phyloP scores from a whole-genome alignment of 2,329 filamentous ascomycete species.

The Trichoderma sp. region DNA sequence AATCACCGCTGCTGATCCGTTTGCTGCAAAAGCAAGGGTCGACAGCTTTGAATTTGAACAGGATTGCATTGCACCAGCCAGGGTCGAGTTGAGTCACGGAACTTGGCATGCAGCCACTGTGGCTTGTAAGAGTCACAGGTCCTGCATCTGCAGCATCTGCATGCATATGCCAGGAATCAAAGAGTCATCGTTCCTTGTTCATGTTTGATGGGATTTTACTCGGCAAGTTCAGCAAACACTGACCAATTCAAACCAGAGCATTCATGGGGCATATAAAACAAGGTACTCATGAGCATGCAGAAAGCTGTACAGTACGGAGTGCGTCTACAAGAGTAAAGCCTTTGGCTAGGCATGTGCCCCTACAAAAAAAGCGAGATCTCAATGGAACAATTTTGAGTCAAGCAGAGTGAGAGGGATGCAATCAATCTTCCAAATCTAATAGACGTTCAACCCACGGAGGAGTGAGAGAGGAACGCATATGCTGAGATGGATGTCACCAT shows the following conservation, averaged over 20 bases:
- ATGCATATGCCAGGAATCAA: not conserved
- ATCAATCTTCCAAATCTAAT: slow-evolving; percentile 53
- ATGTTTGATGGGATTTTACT: not conserved
- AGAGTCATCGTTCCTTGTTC: not conserved
- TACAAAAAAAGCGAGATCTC: slow-evolving; percentile 48
- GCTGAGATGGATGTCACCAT: slow-evolving; percentile 46
- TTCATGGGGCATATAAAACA: not conserved
- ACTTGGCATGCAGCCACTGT: not conserved
- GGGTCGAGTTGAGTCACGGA: not conserved
- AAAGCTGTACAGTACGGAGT: not conserved
- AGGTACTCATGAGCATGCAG: not conserved
- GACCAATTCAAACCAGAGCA: not conserved
- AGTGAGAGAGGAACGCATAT: slow-evolving; percentile 51
- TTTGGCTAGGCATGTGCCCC: slow-evolving; percentile 36
- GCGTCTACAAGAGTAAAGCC: not conserved
- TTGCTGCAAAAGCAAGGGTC: not conserved
- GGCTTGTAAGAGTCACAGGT: not conserved
- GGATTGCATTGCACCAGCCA: not conserved
- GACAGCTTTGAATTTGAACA: not conserved
- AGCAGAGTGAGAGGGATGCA: slow-evolving; percentile 51
- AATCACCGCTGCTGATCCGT: not conserved
- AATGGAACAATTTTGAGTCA: slow-evolving; percentile 40
- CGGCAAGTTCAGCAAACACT: not conserved
- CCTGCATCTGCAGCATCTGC: not conserved
- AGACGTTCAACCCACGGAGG: slow-evolving; percentile 53